Percentiles rank a stretch among this genome's conserved stretches.
These are phyloP conservation scores for Pleurotus ostreatus DNA, from an alignment of 768 basidiomycete genomes.

Conservation along the genomic window DNA sequence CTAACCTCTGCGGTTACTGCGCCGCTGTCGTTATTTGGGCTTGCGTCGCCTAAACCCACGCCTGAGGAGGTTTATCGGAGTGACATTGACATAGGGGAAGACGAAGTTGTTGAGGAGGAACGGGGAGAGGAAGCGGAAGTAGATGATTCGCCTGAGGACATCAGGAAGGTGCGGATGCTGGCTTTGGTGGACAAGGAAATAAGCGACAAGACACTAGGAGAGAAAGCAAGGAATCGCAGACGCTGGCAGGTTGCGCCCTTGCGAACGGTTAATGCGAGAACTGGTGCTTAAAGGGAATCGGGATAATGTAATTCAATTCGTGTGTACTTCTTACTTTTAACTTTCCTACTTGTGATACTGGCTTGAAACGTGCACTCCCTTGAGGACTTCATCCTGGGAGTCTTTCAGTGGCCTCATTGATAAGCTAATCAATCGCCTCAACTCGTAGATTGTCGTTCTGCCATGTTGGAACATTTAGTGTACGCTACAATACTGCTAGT, in stretches of 20 bases:
- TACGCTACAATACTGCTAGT: background rate
- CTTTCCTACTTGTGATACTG: no score
- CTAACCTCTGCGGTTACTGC: constrained; percentile 55
- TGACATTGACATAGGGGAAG: constrained; percentile 69
- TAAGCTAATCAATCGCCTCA: no score
- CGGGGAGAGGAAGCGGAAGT: constrained; percentile 74
- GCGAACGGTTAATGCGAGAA: constrained; percentile 33
- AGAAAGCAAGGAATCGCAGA: constrained; percentile 32
- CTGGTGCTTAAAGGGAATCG: constrained; percentile 12
- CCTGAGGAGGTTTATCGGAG: constrained; percentile 67
- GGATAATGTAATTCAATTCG: background rate
- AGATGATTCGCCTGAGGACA: constrained; percentile 62
- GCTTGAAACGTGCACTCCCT: background rate
- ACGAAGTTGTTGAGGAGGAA: constrained; percentile 78
- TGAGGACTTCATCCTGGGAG: background rate
- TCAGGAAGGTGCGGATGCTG: constrained; percentile 53
- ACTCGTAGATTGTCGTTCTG: no score
- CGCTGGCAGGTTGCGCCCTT: constrained; percentile 35
- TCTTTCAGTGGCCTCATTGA: background rate
- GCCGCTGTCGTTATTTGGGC: constrained; percentile 54
- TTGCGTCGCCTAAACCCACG: constrained; percentile 36
- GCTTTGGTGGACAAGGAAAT: constrained; percentile 37
- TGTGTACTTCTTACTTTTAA: background rate
- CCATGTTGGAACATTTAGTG: background rate
- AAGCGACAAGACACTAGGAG: constrained; percentile 22